Conservation (phyloP, 2,329 filamentous ascomycete species). For the Didymella pomorum region DNA sequence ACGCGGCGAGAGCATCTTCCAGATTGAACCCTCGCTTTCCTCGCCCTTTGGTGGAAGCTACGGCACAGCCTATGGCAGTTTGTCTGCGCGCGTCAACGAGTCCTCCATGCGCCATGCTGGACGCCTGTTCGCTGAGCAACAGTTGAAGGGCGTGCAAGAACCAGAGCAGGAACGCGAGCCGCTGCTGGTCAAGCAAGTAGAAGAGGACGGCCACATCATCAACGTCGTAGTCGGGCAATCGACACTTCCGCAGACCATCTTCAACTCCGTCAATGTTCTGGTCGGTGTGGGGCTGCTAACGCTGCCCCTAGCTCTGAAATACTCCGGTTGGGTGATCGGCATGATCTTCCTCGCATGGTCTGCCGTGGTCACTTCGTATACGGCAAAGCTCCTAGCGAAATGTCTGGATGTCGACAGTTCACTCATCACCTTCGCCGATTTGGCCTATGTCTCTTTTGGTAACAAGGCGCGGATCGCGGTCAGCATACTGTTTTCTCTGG, state of each 20-base stretch:
- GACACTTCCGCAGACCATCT: slow-evolving; percentile 93
- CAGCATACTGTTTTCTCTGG: slow-evolving; percentile 85
- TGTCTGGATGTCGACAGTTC: slow-evolving; percentile 87
- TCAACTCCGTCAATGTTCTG: slow-evolving; percentile 94
- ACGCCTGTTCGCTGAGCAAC: slow-evolving; percentile 58
- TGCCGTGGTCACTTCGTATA: slow-evolving; percentile 82
- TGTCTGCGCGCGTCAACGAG: slow-evolving; percentile 65
- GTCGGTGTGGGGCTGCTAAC: slow-evolving; percentile 91
- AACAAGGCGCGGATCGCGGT: slow-evolving; percentile 80
- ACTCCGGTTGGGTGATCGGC: slow-evolving; percentile 88
- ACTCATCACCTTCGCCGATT: slow-evolving; percentile 91
- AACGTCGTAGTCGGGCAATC: slow-evolving; percentile 89
- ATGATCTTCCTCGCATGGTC: slow-evolving; percentile 76
- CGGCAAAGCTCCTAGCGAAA: slow-evolving; percentile 82
- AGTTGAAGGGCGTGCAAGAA: slow-evolving; percentile 52
- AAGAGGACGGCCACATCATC: slow-evolving; percentile 83
- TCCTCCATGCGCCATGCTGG: slow-evolving; percentile 65
- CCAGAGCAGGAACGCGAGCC: slow-evolving; percentile 66
- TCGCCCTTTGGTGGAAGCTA: slow-evolving; percentile 78
- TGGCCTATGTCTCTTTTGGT: slow-evolving; percentile 91
- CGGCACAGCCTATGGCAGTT: slow-evolving; percentile 67
- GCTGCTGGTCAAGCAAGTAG: slow-evolving; percentile 85
- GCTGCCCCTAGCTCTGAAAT: slow-evolving; percentile 84
- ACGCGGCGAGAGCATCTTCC: slow-evolving; percentile 56
- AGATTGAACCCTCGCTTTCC: slow-evolving; percentile 64